Evolutionary conservation across 495 filamentous ascomycete genomes (phyloP).

Genomic region (Penicillium riverlandense): DNA sequence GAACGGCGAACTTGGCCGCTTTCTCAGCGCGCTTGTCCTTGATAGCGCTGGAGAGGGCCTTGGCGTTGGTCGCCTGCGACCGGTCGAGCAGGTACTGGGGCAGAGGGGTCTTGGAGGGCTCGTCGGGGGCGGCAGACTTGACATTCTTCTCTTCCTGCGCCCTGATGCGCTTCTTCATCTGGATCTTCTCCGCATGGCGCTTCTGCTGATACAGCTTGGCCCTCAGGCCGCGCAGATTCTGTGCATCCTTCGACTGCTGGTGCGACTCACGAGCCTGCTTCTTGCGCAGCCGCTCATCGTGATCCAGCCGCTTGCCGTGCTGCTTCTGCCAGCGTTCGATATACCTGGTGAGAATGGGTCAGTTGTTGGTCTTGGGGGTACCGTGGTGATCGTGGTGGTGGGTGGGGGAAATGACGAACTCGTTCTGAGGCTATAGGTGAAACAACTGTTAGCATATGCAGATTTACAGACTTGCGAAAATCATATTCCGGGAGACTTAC

Average conservation of each 20-base stretch:
- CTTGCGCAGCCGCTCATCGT: constrained; percentile 89
- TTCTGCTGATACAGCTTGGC: constrained; percentile 95
- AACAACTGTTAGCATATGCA: constrained; percentile 8
- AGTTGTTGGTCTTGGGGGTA: neutral
- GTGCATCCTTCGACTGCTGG: constrained; percentile 76
- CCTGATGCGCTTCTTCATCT: constrained; percentile 95
- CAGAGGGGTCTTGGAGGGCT: constrained; percentile 65
- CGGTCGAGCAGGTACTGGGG: constrained; percentile 90
- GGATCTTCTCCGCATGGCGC: constrained; percentile 94
- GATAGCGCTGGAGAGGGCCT: constrained; percentile 75
- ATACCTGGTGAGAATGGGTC: constrained; percentile 44
- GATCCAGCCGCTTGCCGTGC: constrained; percentile 74
- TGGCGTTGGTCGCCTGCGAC: constrained; percentile 76
- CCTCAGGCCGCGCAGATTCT: constrained; percentile 82
- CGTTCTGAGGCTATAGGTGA: constrained; percentile 69
- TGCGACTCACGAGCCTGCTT: constrained; percentile 80
- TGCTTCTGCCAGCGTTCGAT: constrained; percentile 85
- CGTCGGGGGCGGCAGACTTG: constrained; percentile 73
- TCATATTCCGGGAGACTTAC: constrained; percentile 12
- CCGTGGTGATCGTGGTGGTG: neutral
- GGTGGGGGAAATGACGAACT: constrained; percentile 37
- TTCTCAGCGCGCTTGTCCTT: constrained; percentile 89
- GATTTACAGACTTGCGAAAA: too few species aligned
- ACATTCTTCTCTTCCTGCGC: constrained; percentile 92
- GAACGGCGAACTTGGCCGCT: constrained; percentile 92